Evolutionary conservation across 2,329 filamentous ascomycete genomes (phyloP).

Genomic region (Teratosphaeria pseudoeucalypti): DNA sequence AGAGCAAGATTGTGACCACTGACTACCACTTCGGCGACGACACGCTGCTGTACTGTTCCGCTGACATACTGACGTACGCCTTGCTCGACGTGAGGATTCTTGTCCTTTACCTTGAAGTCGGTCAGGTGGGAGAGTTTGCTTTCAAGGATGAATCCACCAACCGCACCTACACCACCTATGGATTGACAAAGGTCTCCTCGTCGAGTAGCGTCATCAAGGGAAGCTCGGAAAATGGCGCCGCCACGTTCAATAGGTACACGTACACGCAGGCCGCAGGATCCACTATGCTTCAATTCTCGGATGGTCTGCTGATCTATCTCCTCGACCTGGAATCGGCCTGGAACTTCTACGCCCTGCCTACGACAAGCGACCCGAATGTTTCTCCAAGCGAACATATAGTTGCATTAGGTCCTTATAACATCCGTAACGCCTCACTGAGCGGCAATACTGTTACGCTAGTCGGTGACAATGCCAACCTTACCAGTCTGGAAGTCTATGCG

Average conservation of each 20-base stretch:
- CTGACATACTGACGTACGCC: slow-evolving; percentile 43
- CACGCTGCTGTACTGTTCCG: slow-evolving; percentile 45
- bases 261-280: slow-evolving; percentile 11
- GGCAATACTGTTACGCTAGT: slow-evolving; percentile 21
- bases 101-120: slow-evolving; percentile 29
- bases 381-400: slow-evolving; percentile 30
- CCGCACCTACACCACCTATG: slow-evolving; percentile 4
- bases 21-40: slow-evolving; percentile 47
- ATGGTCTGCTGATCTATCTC: slow-evolving; percentile 26
- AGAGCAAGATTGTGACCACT: slow-evolving; percentile 52
- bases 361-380: slow-evolving; percentile 27
- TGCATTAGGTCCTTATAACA: slow-evolving; percentile 32
- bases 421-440: slow-evolving; percentile 22
- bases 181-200: slow-evolving; percentile 6
- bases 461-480: slow-evolving; percentile 27
- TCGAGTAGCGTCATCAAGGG: neutral
- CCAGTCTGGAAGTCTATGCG: slow-evolving; percentile 29
- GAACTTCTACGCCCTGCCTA: slow-evolving; percentile 29
- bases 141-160: slow-evolving; percentile 18
- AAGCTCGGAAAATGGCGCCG: neutral
- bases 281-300: slow-evolving; percentile 27
- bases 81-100: slow-evolving; percentile 27
- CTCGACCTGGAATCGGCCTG: slow-evolving; percentile 29
- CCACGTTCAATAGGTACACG: slow-evolving; percentile 6
- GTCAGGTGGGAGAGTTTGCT: slow-evolving; percentile 32